Percentiles rank a stretch among this genome's conserved stretches.
Evolutionary conservation across 73 alveolate genomes (phyloP).

Genomic region (Tetrahymena thermophila): DNA sequence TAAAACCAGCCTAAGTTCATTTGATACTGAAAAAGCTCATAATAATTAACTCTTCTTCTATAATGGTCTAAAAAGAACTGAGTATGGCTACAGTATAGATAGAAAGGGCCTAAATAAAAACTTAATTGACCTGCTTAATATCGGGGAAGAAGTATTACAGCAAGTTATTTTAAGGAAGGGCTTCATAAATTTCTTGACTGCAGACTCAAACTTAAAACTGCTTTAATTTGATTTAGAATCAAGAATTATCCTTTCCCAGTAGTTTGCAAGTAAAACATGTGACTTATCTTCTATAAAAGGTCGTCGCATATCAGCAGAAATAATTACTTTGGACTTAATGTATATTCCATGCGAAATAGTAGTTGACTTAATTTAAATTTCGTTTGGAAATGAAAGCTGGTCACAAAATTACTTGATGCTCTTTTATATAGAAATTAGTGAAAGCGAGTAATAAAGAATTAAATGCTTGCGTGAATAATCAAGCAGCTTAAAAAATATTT

Average conservation of each 20-base stretch:
- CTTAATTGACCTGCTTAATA: background rate
- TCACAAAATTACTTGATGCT: background rate
- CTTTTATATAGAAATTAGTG: background rate
- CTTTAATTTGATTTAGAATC: background rate
- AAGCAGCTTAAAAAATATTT: background rate
- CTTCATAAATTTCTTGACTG: background rate
- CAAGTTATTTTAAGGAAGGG: background rate
- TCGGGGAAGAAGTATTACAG: background rate
- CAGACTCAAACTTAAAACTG: background rate
- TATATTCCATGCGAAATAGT: background rate
- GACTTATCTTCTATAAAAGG: background rate
- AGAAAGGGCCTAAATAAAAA: background rate
- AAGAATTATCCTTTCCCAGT: background rate
- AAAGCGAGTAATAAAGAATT: background rate
- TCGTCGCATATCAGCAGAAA: background rate
- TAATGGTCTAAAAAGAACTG: background rate
- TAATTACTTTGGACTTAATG: background rate
- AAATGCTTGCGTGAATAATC: background rate
- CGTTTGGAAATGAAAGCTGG: background rate
- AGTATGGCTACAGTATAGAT: background rate
- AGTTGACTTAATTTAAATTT: background rate
- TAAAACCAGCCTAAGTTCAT: background rate
- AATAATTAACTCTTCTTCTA: background rate
- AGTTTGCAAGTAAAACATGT: background rate
- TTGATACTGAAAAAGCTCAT: background rate